phyloP scores from a whole-genome alignment of 768 basidiomycete genomes.

The Pisolithus albus region DNA sequence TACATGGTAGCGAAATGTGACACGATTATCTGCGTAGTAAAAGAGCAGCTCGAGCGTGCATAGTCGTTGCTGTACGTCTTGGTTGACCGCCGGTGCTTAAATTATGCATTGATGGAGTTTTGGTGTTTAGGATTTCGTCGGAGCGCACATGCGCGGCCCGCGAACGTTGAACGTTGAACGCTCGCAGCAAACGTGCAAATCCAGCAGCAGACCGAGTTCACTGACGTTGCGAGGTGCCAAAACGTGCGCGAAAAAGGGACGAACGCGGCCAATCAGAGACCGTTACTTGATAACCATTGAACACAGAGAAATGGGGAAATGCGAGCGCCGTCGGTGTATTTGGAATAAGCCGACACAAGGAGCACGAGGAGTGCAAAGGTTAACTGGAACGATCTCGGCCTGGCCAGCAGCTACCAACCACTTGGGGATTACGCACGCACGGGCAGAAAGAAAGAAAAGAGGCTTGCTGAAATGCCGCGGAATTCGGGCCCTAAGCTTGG shows the following conservation, averaged over 20 bases:
- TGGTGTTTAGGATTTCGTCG: slow-evolving; percentile 21
- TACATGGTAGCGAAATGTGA: neutral
- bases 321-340: too few relatives aligned
- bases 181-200: slow-evolving; percentile 3
- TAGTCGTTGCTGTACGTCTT: too few relatives aligned
- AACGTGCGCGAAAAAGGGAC: slow-evolving; percentile 19
- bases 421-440: neutral
- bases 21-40: neutral
- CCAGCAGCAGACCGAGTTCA: slow-evolving; percentile 5
- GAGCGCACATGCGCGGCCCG: slow-evolving; percentile 23
- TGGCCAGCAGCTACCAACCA: too few relatives aligned
- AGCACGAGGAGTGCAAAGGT: too few relatives aligned
- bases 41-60: slow-evolving; percentile 5
- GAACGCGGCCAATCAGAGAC: neutral
- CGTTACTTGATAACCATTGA: neutral
- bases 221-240: slow-evolving; percentile 21
- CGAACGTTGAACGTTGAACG: slow-evolving; percentile 7
- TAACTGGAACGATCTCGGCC: too few relatives aligned
- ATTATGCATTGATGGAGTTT: slow-evolving; percentile 14
- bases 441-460: slow-evolving; percentile 1
- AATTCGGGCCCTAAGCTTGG: neutral
- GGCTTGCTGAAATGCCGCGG: neutral
- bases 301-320: too few relatives aligned
- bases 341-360: too few relatives aligned
- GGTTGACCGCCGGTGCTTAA: neutral